Conservation (phyloP, 164 flowering plant species). For the Tetrastigma voinierianum region DNA sequence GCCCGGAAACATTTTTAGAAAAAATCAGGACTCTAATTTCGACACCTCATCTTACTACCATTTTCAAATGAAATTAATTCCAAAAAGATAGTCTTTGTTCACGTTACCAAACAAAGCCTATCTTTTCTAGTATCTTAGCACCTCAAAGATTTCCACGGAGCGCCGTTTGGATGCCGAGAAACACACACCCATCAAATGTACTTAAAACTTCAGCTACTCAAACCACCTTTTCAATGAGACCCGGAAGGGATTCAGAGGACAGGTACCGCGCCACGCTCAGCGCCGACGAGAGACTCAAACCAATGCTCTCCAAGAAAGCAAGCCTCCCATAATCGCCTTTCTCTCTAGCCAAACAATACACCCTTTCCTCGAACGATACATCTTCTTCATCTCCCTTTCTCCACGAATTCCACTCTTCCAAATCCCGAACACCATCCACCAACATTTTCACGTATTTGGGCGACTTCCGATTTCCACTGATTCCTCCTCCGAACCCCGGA, state of each 20-base stretch:
- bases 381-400: slow-evolving; percentile 17
- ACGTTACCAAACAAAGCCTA: no score
- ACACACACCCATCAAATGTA: background rate
- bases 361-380: slow-evolving; percentile 43
- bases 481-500: slow-evolving; percentile 45
- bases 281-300: slow-evolving; percentile 57
- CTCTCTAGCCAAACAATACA: slow-evolving; percentile 56
- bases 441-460: slow-evolving; percentile 65
- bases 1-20: no score
- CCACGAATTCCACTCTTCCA: slow-evolving; percentile 70
- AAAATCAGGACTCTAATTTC: no score
- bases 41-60: no score
- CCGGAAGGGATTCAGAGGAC: slow-evolving; percentile 46
- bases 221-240: slow-evolving; percentile 56
- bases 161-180: background rate
- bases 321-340: slow-evolving; percentile 77
- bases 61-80: no score
- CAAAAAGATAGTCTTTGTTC: no score
- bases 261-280: slow-evolving; percentile 59
- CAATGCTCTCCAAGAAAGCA: slow-evolving; percentile 83
- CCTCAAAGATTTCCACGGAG: no score
- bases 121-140: no score
- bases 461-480: slow-evolving; percentile 41
- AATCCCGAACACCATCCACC: slow-evolving; percentile 58
- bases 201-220: background rate